Percentiles rank a stretch among this genome's conserved stretches.
These are phyloP conservation scores for Pseudocercospora cruenta DNA, from an alignment of 2,329 filamentous ascomycete species.

Conservation along the genomic window DNA sequence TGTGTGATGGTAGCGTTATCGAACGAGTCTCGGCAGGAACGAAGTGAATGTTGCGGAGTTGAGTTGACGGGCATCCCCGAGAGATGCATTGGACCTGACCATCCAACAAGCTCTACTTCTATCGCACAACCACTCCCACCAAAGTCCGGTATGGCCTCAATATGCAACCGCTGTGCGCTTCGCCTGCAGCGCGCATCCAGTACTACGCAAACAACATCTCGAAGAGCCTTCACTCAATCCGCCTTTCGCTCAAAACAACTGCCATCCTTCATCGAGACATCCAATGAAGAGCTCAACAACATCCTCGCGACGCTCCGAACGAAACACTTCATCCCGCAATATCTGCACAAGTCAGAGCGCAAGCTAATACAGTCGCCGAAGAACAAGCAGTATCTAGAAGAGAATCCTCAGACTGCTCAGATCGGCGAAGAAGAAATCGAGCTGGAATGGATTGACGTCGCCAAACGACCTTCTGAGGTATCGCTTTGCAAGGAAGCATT, in stretches of 20 bases:
- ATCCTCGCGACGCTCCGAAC: slow-evolving; percentile 47
- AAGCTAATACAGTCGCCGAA: slow-evolving; percentile 48
- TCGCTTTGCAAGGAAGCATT: slow-evolving; percentile 36
- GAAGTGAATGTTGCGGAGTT: not conserved
- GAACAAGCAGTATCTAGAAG: slow-evolving; percentile 46
- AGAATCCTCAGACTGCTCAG: slow-evolving; percentile 47
- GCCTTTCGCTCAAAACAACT: slow-evolving; percentile 31
- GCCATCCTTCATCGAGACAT: slow-evolving; percentile 47
- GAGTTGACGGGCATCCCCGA: not conserved
- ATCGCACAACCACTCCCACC: not conserved
- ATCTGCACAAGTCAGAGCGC: slow-evolving; percentile 47
- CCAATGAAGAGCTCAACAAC: slow-evolving; percentile 45
- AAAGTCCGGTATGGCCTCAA: slow-evolving; percentile 23
- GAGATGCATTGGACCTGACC: not conserved
- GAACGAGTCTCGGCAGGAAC: not conserved
- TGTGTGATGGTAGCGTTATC: slow-evolving; percentile 8
- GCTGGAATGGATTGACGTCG: slow-evolving; percentile 40
- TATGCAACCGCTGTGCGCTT: slow-evolving; percentile 40
- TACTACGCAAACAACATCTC: slow-evolving; percentile 18
- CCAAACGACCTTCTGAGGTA: slow-evolving; percentile 36
- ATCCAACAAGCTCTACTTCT: not conserved
- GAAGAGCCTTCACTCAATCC: slow-evolving; percentile 34
- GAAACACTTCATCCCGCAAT: slow-evolving; percentile 50
- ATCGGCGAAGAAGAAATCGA: slow-evolving; percentile 46
- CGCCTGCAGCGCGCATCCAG: slow-evolving; percentile 35